Base-by-base conservation (phyloP, 2,329 filamentous ascomycete genomes). In the Exophiala spinifera region DNA sequence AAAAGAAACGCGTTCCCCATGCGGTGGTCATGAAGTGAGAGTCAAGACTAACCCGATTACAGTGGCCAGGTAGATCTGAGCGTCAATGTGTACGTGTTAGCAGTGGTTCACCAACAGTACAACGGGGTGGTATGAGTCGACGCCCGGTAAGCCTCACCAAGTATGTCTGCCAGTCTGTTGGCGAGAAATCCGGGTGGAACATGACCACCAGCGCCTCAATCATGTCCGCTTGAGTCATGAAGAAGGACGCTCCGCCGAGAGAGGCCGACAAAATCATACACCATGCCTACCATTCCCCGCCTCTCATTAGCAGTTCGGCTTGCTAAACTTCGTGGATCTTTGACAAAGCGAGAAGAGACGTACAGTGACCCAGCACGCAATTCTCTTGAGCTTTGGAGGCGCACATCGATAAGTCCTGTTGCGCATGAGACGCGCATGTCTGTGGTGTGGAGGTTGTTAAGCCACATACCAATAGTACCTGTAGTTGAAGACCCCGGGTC, bases 181-280 rank as follows among this genome's bases (percentile, higher is more conserved):
- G 46, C 5, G 36, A 31, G 20, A 34, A 49, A 19, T 49, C 46
- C 4, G 46, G 46, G 13, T 49, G 31, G 15, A 43, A 49, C 46
- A 49, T 39, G 46, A 40, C 34, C n/a, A 49, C 46, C 31, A 49
- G 20, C 2, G 46, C 46, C 20, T 49, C n/a, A 15, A 49, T 34
- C 46, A 49, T 49, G n/a, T 49, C 20, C n/a, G 46, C 46, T 23
- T 49, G 46, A 15, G 46, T 39, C 46, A 49, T 37, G 46, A 49
- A 49, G n/a, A 49, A 37, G 25, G 46, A 49, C 17, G 25, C 46
- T 15, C 46, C 46, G 11, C 31, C 46, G 14, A 49, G 36, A 43
- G 31, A 37, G 15, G n/a, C n/a, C 8, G 46, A 49, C 13, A 49
- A 21, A 19, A 49, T 21, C 46, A 49, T 49, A 15, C 46, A 37